These are phyloP conservation scores for Chiua virens DNA, from an alignment of 768 basidiomycete genomes.

Conservation along the genomic window DNA sequence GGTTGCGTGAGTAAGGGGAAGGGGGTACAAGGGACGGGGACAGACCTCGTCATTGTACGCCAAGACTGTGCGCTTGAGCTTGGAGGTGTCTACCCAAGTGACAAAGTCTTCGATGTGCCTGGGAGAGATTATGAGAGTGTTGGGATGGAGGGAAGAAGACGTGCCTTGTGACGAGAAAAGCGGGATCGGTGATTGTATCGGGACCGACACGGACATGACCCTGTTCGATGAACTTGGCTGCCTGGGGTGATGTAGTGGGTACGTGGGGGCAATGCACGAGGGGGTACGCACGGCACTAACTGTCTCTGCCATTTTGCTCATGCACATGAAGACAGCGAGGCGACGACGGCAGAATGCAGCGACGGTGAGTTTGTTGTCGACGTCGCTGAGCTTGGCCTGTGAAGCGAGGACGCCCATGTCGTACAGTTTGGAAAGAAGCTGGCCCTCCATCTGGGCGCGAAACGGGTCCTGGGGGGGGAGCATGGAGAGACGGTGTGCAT, in stretches of 20 bases:
- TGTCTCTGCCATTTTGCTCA: slow-evolving; percentile 93
- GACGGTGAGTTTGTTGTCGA: slow-evolving; percentile 93
- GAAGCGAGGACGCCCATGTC: slow-evolving; percentile 93
- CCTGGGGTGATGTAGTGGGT: slow-evolving; percentile 48
- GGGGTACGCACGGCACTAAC: slow-evolving; percentile 78
- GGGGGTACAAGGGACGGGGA: background rate
- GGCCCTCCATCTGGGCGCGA: slow-evolving; percentile 78
- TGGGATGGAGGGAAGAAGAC: slow-evolving; percentile 13
- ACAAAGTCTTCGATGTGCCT: slow-evolving; percentile 99
- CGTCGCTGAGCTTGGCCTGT: slow-evolving; percentile 85
- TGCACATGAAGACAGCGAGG: slow-evolving; percentile 89
- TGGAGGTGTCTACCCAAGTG: slow-evolving; percentile 98
- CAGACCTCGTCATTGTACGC: slow-evolving; percentile 92
- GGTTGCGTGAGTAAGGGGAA: slow-evolving; percentile 14
- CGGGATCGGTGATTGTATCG: slow-evolving; percentile 94
- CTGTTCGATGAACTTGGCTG: slow-evolving; percentile 96
- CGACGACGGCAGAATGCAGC: slow-evolving; percentile 91
- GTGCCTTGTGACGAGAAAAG: slow-evolving; percentile 88
- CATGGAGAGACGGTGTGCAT: slow-evolving; percentile 83
- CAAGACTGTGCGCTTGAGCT: slow-evolving; percentile 94
- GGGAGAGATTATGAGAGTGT: slow-evolving; percentile 3
- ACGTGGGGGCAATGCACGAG: slow-evolving; percentile 5
- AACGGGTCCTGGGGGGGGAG: slow-evolving; percentile 90
- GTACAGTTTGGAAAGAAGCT: slow-evolving; percentile 91
- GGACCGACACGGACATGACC: slow-evolving; percentile 97